Evolutionary conservation across 2,329 filamentous ascomycete genomes (phyloP).

Genomic region (Aspergillus sojae): DNA sequence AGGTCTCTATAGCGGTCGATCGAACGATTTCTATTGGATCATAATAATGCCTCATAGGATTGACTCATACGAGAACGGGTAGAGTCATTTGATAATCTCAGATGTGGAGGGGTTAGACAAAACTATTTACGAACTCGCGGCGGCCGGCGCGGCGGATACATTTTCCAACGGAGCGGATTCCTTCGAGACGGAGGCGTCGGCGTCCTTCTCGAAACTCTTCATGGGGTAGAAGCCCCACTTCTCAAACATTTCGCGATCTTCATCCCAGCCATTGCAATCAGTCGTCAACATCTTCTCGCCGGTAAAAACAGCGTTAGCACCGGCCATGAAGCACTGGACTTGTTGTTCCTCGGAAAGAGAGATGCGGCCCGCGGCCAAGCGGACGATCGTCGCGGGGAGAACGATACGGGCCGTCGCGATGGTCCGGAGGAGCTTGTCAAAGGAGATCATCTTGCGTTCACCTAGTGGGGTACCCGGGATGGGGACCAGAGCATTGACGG

Average conservation of each 20-base stretch:
- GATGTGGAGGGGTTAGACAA: not conserved
- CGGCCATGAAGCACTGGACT: slow-evolving; percentile 84
- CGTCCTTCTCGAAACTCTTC: slow-evolving; percentile 56
- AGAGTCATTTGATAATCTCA: slow-evolving; percentile 1
- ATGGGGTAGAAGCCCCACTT: slow-evolving; percentile 82
- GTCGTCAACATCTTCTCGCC: slow-evolving; percentile 96
- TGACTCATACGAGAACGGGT: not conserved
- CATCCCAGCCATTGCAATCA: slow-evolving; percentile 87
- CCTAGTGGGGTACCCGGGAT: slow-evolving; percentile 88
- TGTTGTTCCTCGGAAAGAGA: slow-evolving; percentile 88
- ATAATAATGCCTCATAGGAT: slow-evolving; percentile 9
- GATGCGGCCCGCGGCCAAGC: slow-evolving; percentile 81
- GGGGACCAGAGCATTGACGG: slow-evolving; percentile 86
- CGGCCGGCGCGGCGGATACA: slow-evolving; percentile 32
- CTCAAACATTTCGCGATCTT: slow-evolving; percentile 81
- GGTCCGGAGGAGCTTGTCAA: slow-evolving; percentile 77
- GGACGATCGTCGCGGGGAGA: slow-evolving; percentile 83
- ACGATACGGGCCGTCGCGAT: slow-evolving; percentile 81
- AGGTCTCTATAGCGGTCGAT: not conserved
- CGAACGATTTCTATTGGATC: slow-evolving; percentile 9
- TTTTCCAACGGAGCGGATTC: slow-evolving; percentile 16
- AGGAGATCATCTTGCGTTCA: slow-evolving; percentile 70
- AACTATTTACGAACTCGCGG: slow-evolving; percentile 27
- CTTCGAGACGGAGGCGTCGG: slow-evolving; percentile 3
- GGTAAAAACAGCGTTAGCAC: slow-evolving; percentile 92